Evolutionary conservation across 2,329 filamentous ascomycete species (phyloP).

Genomic region (Kalmusia sp.): DNA sequence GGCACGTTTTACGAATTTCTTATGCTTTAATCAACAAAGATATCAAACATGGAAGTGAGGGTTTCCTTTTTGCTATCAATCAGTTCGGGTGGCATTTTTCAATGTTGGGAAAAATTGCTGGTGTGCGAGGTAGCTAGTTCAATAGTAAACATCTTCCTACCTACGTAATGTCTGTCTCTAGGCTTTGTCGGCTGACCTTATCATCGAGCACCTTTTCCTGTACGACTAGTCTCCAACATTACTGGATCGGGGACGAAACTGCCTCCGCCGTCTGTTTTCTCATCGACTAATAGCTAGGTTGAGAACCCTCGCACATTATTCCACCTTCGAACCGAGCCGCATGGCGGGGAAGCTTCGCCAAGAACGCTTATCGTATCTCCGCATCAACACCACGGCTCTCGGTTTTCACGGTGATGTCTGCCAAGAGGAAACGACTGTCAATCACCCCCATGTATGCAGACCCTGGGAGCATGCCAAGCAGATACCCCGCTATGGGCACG

Average conservation of each 20-base stretch:
- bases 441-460: constrained; percentile 10
- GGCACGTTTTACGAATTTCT: constrained; percentile 2
- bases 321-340: not conserved
- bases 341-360: not conserved
- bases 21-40: not conserved
- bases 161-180: too few species aligned
- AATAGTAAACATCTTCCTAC: not conserved
- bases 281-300: too few species aligned
- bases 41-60: not conserved
- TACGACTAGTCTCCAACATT: too few species aligned
- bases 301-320: too few species aligned
- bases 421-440: constrained; percentile 17
- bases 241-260: too few species aligned
- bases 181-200: too few species aligned
- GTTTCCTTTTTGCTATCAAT: not conserved
- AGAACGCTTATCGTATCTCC: constrained; percentile 14
- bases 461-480: constrained; percentile 13
- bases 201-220: too few species aligned
- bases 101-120: not conserved
- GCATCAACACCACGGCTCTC: not conserved
- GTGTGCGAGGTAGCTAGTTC: not conserved
- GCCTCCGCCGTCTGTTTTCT: too few species aligned
- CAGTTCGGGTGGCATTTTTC: not conserved
- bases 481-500: constrained; percentile 16
- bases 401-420: constrained; percentile 14